Conservation (phyloP, 139 green algal species). For the Trebouxia sp. region DNA sequence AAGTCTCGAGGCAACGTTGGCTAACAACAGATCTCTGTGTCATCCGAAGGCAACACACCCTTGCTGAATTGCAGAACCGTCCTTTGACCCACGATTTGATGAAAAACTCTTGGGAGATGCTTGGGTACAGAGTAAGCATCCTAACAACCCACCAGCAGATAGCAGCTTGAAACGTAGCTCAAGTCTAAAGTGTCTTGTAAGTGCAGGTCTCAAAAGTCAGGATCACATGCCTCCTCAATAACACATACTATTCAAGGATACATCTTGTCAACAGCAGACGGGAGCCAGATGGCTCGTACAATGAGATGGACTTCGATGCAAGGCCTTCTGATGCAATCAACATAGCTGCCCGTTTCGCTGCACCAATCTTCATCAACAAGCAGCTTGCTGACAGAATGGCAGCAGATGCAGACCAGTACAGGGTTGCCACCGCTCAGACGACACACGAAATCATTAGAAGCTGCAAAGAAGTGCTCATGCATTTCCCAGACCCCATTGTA, state of each 20-base stretch:
- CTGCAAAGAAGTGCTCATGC: slow-evolving; percentile 65
- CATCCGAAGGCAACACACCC: not conserved
- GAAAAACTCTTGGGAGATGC: slow-evolving; percentile 52
- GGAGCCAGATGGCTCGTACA: not conserved
- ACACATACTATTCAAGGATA: slow-evolving; percentile 68
- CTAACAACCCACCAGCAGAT: not conserved
- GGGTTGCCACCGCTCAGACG: not conserved
- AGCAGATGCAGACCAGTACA: not conserved
- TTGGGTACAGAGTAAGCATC: slow-evolving; percentile 50
- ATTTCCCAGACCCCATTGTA: slow-evolving; percentile 76
- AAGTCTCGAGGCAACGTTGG: not conserved
- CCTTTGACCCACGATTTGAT: slow-evolving; percentile 72
- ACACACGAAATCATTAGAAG: slow-evolving; percentile 52
- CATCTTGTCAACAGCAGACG: slow-evolving; percentile 32
- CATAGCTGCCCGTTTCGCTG: slow-evolving; percentile 75
- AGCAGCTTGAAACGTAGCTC: not conserved
- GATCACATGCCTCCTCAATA: slow-evolving; percentile 54
- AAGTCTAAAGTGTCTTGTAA: not conserved
- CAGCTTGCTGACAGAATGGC: slow-evolving; percentile 36
- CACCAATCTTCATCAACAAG: slow-evolving; percentile 77
- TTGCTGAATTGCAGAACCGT: slow-evolving; percentile 39
- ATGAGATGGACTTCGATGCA: slow-evolving; percentile 75
- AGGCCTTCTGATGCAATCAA: slow-evolving; percentile 83
- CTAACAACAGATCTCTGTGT: not conserved
- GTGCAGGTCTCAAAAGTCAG: slow-evolving; percentile 58